phyloP scores from a whole-genome alignment of 192 early-diverging fungal genomes.

The Dissophora ornata region DNA sequence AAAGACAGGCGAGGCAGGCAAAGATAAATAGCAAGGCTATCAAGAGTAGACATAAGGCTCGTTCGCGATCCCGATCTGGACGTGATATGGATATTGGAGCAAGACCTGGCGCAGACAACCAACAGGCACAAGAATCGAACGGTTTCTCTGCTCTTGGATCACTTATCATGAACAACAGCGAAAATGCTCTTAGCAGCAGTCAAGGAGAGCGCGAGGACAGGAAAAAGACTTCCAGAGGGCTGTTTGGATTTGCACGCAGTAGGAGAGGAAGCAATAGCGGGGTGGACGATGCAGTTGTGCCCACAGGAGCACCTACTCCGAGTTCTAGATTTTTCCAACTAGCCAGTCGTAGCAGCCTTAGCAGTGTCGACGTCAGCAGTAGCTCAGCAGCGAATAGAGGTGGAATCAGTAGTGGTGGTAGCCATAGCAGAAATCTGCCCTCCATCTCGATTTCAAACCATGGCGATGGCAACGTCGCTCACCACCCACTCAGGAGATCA shows the following conservation, averaged over 20 bases:
- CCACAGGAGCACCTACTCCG: neutral
- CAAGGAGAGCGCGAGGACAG: conserved; percentile 24
- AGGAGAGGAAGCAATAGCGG: conserved; percentile 15
- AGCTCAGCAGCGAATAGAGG: too few relatives aligned
- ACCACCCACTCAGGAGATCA: conserved; percentile 15
- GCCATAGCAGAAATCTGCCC: conserved; percentile 36
- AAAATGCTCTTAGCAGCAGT: neutral
- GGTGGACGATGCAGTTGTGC: conserved; percentile 13
- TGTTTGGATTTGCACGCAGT: conserved; percentile 33
- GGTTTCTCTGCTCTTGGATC: conserved; percentile 17
- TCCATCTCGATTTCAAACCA: conserved; percentile 40
- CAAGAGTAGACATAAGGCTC: neutral
- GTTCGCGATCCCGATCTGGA: conserved; percentile 31
- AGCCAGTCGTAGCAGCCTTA: conserved; percentile 13
- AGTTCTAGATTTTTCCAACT: neutral
- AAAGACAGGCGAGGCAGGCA: conserved; percentile 8
- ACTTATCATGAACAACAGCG: conserved; percentile 2
- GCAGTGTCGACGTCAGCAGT: conserved; percentile 31
- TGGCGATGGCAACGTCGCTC: neutral
- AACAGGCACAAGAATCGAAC: neutral
- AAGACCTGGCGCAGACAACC: neutral
- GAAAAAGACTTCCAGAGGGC: conserved; percentile 26
- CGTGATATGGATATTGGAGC: too few relatives aligned
- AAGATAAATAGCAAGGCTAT: conserved; percentile 1
- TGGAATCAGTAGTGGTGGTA: neutral